These are phyloP conservation scores for Corylus avellana DNA, from an alignment of 306 rosid species.

Conservation along the genomic window DNA sequence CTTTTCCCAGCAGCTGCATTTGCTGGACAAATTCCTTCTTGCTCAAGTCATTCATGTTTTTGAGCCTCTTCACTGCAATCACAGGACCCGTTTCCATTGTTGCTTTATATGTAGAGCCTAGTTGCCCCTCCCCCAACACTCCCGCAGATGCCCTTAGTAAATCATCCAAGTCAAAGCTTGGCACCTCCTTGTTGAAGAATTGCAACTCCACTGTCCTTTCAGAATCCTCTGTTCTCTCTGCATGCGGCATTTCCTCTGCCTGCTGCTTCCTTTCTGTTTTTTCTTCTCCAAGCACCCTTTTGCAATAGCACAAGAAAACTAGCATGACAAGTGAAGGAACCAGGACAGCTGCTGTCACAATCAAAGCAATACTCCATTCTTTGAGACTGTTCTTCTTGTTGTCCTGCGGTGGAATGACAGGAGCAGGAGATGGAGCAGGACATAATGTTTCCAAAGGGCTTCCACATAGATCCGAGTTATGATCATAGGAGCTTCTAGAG, in stretches of 20 bases:
- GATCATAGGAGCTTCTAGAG: conserved; percentile 42
- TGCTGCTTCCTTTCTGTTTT: conserved; percentile 31
- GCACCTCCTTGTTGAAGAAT: conserved; percentile 50
- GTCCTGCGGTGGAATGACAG: conserved; percentile 20
- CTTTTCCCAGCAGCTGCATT: conserved; percentile 59
- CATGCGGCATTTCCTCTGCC: conserved; percentile 35
- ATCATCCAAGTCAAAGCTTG: conserved; percentile 78
- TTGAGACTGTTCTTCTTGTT: conserved; percentile 28
- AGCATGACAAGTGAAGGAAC: conserved; percentile 32
- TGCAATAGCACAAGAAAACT: conserved; percentile 35
- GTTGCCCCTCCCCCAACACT: conserved; percentile 56
- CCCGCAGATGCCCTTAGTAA: conserved; percentile 75
- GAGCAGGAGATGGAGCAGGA: conserved; percentile 39
- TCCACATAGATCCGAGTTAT: conserved; percentile 65
- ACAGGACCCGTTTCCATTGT: conserved; percentile 61
- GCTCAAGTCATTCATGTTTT: conserved; percentile 49
- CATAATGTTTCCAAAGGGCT: conserved; percentile 50
- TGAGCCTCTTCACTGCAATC: conserved; percentile 65
- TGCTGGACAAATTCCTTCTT: conserved; percentile 70
- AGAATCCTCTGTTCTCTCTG: conserved; percentile 37
- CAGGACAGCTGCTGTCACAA: conserved; percentile 36
- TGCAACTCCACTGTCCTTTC: conserved; percentile 46
- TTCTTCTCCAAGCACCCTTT: conserved; percentile 32
- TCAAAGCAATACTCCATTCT: conserved; percentile 39
- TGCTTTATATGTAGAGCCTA: conserved; percentile 69